Base-by-base conservation (phyloP, 345 rosid species). In the Salix arbutifolia region DNA sequence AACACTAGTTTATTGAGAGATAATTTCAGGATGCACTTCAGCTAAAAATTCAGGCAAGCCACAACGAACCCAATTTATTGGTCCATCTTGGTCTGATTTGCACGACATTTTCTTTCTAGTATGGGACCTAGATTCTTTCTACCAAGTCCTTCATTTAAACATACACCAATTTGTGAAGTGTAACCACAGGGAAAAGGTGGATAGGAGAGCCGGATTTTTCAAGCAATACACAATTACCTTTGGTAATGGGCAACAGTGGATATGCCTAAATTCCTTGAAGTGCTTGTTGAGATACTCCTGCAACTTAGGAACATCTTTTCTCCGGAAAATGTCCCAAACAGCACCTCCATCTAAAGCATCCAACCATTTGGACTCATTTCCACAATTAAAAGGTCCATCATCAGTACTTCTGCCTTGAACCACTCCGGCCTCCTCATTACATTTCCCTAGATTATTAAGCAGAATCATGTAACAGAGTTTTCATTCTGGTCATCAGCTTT, bases 291-390 rank as follows among this genome's bases (percentile, higher is more conserved):
- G 90, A 83, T 87, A 94, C 11, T 82, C 80, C 84, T 86, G 83
- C 81, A 94, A 78, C 83, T 87, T 92, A 38, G 89, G 82, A 71
- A 84, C 90, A 86, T 90, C 98, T 84, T 90, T 79, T 81, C 93
- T 87, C 61, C 89, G 89, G 82, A 89, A 94, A 79, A 94, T 90
- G 79, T 94, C 94, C 96, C 97, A 92, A 8, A 91, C 75, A 72
- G 98, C 97, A 48, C 93, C 94, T n/a, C 88, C 91, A 62, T 85
- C 90, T 30, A 64, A 30, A 48, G 48, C 82, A 23, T 82, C 82
- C 33, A 37, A 14, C 28, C 30, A 37, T 23, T 74, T 79, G 35
- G 46, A 65, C 64, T 52, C 61, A 75, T 70, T 42, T 72, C 46
- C 25, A 23, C 65, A 61, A 70, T 44, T 33, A 48, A 67, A 31